Base-by-base conservation (phyloP, 345 rosid genomes). In the Balakata baccata region DNA sequence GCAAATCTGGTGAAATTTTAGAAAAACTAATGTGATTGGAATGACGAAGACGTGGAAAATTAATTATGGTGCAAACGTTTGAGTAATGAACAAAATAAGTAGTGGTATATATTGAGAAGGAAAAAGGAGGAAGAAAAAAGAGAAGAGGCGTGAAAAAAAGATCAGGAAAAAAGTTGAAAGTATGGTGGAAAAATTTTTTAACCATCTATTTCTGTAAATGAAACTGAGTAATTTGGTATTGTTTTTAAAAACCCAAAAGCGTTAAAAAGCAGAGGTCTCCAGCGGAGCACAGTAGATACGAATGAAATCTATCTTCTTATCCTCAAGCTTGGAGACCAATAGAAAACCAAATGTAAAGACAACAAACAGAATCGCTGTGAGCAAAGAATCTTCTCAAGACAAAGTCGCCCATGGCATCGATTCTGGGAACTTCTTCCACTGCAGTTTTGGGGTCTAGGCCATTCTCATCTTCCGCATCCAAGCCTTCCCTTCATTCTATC, bases 261-360 rank as follows among this genome's bases (percentile, higher is more conserved):
- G 52, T 53, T 12, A 11, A 13, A 8, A 66, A 25, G 69, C 69
- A 20, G 20, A 11, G 54, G 50, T n/a, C 20, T 18, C 38, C 11
- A 23, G 63, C 43, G 20, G n/a, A 29, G 22, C 41, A 62, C 1
- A 16, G 20, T 11, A 22, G 65, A 53, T 0, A 12, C 38, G 63
- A 62, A 14, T 47, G 77, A 72, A 72, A 79, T 85, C 90, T 85
- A 78, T 89, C 83, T 22, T 80, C 92, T 90, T 90, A 89, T 91
- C 97, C 88, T 62, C 81, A 81, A 56, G 63, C 79, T 38, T 72
- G 38, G 9, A 71, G 62, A 51, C 81, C 86, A 81, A 79, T 75
- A 46, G 34, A 63, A 75, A 70, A n/a, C 47, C 68, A 45, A 67
- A 68, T 70, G 34, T 39, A 50, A 41, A 75, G 20, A 29, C 58